phyloP scores from a whole-genome alignment of 192 early-diverging fungal species.

The Coemansia sp. region DNA sequence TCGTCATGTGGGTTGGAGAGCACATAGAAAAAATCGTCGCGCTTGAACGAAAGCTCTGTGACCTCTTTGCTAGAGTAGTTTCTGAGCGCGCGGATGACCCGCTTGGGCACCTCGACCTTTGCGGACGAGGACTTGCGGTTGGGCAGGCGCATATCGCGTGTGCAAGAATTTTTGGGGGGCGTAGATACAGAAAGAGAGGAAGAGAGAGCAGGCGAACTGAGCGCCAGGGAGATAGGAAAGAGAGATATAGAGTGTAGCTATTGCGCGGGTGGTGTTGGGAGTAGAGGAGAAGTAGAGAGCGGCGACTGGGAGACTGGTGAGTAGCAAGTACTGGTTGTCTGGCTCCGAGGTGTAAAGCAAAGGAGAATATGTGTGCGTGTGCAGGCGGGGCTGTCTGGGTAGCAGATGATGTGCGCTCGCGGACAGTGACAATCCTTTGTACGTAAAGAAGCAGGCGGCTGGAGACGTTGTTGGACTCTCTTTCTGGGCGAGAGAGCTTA shows the following conservation, averaged over 20 bases:
- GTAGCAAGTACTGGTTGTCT: conserved; percentile 1
- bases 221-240: conserved; percentile 1
- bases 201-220: not conserved
- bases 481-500: conserved; percentile 14
- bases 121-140: conserved; percentile 41
- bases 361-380: not conserved
- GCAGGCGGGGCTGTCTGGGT: not conserved
- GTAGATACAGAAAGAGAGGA: not conserved
- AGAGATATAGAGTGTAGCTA: conserved; percentile 2
- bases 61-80: conserved; percentile 64
- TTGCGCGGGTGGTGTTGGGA: not conserved
- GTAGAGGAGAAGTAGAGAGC: conserved; percentile 1
- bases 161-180: not conserved
- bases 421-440: not conserved
- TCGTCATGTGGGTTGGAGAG: conserved; percentile 65
- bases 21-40: conserved; percentile 80
- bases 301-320: not conserved
- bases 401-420: not conserved
- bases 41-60: conserved; percentile 70
- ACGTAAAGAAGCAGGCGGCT: not conserved
- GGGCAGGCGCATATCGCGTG: conserved; percentile 26
- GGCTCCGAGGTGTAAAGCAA: not conserved
- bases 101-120: conserved; percentile 61
- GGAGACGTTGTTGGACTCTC: conserved; percentile 13
- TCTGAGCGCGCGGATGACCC: conserved; percentile 72